phyloP scores from a whole-genome alignment of 2,329 filamentous ascomycete genomes.

The Xylaria sp. region DNA sequence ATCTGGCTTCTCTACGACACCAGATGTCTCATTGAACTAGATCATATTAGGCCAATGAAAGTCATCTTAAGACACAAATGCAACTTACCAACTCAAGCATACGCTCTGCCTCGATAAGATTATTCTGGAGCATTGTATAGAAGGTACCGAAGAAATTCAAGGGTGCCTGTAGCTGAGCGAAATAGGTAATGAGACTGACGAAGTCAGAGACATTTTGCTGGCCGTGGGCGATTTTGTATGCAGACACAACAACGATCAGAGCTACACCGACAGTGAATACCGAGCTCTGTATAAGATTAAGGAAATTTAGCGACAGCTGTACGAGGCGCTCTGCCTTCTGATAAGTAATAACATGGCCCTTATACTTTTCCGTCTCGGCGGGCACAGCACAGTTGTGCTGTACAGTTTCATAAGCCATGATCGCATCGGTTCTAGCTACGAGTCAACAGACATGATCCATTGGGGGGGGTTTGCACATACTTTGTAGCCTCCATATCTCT shows the following conservation, averaged over 20 bases:
- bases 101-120: conserved; percentile 58
- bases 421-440: conserved; percentile 54
- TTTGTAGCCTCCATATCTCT: conserved; percentile 62
- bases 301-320: conserved; percentile 64
- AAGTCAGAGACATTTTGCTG: conserved; percentile 66
- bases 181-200: conserved; percentile 55
- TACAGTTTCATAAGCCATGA: conserved; percentile 65
- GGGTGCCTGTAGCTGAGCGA: conserved; percentile 56
- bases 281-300: conserved; percentile 71
- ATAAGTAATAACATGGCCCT: conserved; percentile 64
- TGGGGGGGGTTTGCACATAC: conserved; percentile 38
- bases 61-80: neutral
- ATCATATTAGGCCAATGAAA: conserved; percentile 15
- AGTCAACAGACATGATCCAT: conserved; percentile 17
- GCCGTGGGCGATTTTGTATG: conserved; percentile 68
- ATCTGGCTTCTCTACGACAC: conserved; percentile 55
- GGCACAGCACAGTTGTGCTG: conserved; percentile 72
- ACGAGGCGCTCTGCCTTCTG: conserved; percentile 68
- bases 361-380: conserved; percentile 68
- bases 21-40: conserved; percentile 56
- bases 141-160: conserved; percentile 69
- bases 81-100: conserved; percentile 55
- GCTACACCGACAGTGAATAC: conserved; percentile 71
- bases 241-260: conserved; percentile 69
- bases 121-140: conserved; percentile 59